Base-by-base conservation (phyloP, 1,284 basidiomycete species). In the Vanrija pseudolonga region DNA sequence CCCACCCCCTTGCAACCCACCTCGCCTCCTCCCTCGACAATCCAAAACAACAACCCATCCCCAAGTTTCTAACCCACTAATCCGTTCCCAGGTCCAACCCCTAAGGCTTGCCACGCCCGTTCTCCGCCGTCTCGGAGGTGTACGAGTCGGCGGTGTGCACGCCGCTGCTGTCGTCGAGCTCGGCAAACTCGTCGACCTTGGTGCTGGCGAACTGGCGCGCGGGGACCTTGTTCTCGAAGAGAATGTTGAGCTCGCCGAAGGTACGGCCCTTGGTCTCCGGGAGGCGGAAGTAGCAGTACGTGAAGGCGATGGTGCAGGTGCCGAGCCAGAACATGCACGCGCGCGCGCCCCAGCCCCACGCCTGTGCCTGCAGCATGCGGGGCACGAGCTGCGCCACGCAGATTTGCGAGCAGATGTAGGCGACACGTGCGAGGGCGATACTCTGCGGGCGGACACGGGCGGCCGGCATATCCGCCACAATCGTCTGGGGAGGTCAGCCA, bases 341-440 rank as follows among this genome's bases (percentile, higher is more conserved):
- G 60, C 76, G 76, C 1, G 69, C 67, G 2, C 76, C 76, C 72
- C 73, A 76, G 55, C 78, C 74, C 76, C 79, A 80, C 5, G 67
- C 71, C 32, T 32, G 32, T 12, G 32, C 32, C 55, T 66, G 72
- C 32, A 80, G 65, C 76, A 78, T 76, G 45, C 76, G 65, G 2
- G 79, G 79, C 15, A 71, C 71, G 22, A 68, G 52, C 37, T 62
- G 61, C 36, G 45, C 43, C 41, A 45, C 47, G 52, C 78, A 66
- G 54, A 77, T 71, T 49, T 72, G 71, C 40, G 67, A 71, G 22
- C 72, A 58, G 51, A 68, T 69, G 67, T 80, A 80, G 3, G 68
- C 58, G 47, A 71, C 71, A 23, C 80, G 73, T 3, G 75, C 71
- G 7, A 80, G 66, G 1, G 76, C 79, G 62, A 80, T 72, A 2